Base-by-base conservation (phyloP, 345 rosid species). In the Salix udensis region DNA sequence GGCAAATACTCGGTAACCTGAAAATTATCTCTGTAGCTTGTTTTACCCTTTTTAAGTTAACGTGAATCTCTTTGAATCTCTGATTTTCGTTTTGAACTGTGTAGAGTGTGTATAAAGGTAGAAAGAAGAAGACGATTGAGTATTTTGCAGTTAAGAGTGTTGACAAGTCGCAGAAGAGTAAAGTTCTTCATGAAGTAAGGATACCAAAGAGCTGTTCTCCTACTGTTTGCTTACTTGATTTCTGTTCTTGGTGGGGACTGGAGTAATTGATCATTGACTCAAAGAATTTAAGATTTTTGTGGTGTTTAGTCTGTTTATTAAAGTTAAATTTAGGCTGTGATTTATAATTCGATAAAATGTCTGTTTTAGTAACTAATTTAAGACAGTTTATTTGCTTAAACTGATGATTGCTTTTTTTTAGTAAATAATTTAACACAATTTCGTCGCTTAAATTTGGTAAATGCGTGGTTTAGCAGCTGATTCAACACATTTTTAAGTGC, bases 91-190 rank as follows among this genome's bases (percentile, higher is more conserved):
- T 58, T 58, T 19, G 48, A 28, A 64, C 5, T 40, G 13, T 53
- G 74, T 73, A 96, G 99, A 88, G 90, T 65, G 99, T 96, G 68
- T 93, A 93, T 77, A 93, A 93, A 82, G 99, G 99, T 69, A 88
- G 99, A 85, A 93, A 90, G 97, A 96, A 93, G 97, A 92, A 91
- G 88, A 87, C 96, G 67, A 96, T 96, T 76, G 98, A 93, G 89
- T 93, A 96, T 82, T 96, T 89, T 53, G 98, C 99, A 1, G 86
- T 93, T 67, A 96, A 96, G 91, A 92, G 99, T 76, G 97, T 93
- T 1, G 98, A 93, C 2, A 96, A 96, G 80, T 93, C 99, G 40
- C 96, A 91, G 76, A 87, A 88, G 89, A 89, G 70, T 87, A 92
- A 93, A 86, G 91, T 96, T 79, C 98, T 96, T 76, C 98, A 92